Evolutionary conservation across 257 asterid species (phyloP).

Genomic region (Prunella vulgaris): DNA sequence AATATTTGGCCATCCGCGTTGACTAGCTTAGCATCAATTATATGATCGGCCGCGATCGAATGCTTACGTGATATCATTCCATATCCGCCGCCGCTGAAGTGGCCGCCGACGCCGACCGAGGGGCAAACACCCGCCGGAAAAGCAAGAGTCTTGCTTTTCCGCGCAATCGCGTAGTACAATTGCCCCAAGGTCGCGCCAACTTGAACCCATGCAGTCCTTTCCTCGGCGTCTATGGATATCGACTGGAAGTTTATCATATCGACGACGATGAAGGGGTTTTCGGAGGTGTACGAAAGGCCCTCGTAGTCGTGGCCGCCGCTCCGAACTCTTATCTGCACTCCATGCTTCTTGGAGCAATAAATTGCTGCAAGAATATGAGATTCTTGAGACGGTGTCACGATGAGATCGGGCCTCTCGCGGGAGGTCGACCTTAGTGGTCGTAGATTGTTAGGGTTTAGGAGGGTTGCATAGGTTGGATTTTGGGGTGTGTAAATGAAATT

Average conservation of each 20-base stretch:
- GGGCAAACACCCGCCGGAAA: slow-evolving; percentile 13
- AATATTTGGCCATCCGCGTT: neutral
- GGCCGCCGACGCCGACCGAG: slow-evolving; percentile 1
- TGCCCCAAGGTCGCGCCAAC: slow-evolving; percentile 15
- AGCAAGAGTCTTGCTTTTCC: neutral
- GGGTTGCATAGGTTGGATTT: slow-evolving; percentile 23
- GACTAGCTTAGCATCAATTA: neutral
- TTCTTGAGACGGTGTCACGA: neutral
- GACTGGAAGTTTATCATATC: slow-evolving; percentile 16
- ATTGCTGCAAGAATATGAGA: neutral
- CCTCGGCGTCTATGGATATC: neutral
- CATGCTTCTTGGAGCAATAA: neutral
- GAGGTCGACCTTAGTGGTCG: neutral
- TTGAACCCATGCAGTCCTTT: neutral
- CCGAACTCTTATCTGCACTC: neutral
- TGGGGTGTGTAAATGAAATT: slow-evolving; percentile 23
- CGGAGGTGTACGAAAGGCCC: slow-evolving; percentile 17
- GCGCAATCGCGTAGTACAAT: slow-evolving; percentile 15
- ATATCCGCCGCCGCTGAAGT: slow-evolving; percentile 17
- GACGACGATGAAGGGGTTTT: slow-evolving; percentile 7
- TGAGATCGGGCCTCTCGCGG: neutral
- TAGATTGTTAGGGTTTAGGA: slow-evolving; percentile 3
- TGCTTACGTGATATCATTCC: slow-evolving; percentile 23
- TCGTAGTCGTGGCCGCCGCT: neutral
- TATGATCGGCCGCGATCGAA: slow-evolving; percentile 11